Conservation (phyloP, 2,329 filamentous ascomycete genomes). For the Colletotrichum cuscutae region DNA sequence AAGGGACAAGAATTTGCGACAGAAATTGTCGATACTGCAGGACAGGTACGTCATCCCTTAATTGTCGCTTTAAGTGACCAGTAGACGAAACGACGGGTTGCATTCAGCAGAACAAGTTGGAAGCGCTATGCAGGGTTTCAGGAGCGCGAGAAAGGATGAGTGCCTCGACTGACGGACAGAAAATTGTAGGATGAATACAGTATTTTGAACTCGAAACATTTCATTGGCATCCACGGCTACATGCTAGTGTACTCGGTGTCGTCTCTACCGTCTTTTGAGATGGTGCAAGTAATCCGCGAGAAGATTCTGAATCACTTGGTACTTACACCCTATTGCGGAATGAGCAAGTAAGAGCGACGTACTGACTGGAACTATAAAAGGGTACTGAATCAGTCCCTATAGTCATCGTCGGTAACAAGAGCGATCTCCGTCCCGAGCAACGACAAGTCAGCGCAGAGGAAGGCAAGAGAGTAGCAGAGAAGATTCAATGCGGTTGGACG, state of each 20-base stretch:
- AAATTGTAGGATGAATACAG: slow-evolving; percentile 88
- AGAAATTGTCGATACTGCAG: slow-evolving; percentile 98
- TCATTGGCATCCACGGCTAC: slow-evolving; percentile 98
- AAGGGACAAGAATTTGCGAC: slow-evolving; percentile 94
- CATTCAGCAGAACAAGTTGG: not conserved
- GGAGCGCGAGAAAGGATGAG: not conserved
- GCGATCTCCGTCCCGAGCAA: slow-evolving; percentile 90
- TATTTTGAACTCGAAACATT: slow-evolving; percentile 97
- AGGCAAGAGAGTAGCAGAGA: slow-evolving; percentile 84
- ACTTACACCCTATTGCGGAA: slow-evolving; percentile 35
- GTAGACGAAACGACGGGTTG: not conserved
- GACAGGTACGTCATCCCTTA: slow-evolving; percentile 71
- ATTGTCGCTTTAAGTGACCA: not conserved
- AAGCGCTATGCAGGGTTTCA: not conserved
- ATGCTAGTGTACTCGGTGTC: slow-evolving; percentile 99
- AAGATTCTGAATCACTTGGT: slow-evolving; percentile 98
- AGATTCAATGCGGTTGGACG: slow-evolving; percentile 92
- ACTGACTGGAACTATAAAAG: slow-evolving; percentile 54
- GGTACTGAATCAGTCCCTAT: slow-evolving; percentile 93
- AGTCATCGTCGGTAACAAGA: slow-evolving; percentile 97
- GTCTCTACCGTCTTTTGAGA: slow-evolving; percentile 94
- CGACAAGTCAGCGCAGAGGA: slow-evolving; percentile 89
- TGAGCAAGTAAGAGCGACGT: not conserved
- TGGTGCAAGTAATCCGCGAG: slow-evolving; percentile 94
- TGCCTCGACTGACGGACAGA: slow-evolving; percentile 21